These are phyloP conservation scores for Juncus inflexus DNA, from an alignment of 176 grass and related monocot species.

Conservation along the genomic window DNA sequence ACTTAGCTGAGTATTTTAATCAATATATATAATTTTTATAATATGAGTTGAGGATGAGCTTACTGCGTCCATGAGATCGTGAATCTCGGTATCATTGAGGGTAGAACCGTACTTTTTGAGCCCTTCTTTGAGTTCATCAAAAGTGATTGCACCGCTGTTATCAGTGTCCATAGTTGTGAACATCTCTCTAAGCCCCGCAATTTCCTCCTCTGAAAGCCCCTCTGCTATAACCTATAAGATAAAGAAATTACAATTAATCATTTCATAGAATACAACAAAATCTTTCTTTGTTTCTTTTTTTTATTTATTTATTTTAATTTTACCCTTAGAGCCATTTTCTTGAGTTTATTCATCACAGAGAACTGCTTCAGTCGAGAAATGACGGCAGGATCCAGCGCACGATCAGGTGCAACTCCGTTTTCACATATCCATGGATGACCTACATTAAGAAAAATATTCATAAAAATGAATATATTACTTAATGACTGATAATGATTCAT, in stretches of 20 bases:
- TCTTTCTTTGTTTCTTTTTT: too few relatives aligned
- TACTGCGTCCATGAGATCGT: constrained; percentile 97
- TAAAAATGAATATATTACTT: constrained; percentile 33
- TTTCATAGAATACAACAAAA: too few relatives aligned
- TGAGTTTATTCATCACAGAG: constrained; percentile 97
- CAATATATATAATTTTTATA: neutral
- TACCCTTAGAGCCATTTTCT: constrained; percentile 98
- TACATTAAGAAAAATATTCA: constrained; percentile 22
- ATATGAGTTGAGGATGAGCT: constrained; percentile 23
- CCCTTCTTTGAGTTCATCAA: constrained; percentile 95
- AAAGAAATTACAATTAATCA: neutral
- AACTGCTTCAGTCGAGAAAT: constrained; percentile 97
- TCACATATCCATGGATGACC: constrained; percentile 97
- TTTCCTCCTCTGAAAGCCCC: constrained; percentile 98
- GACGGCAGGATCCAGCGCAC: constrained; percentile 85
- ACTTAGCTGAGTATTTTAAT: too few relatives aligned
- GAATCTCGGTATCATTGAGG: constrained; percentile 94
- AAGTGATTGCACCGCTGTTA: constrained; percentile 96
- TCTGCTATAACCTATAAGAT: constrained; percentile 83
- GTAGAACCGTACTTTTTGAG: constrained; percentile 91
- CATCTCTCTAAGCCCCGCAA: constrained; percentile 98
- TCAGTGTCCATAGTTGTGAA: constrained; percentile 96
- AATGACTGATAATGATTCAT: constrained; percentile 10
- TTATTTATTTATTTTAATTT: too few relatives aligned
- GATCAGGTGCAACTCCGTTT: constrained; percentile 93